These are phyloP conservation scores for Fusarium redolens DNA, from an alignment of 2,329 filamentous ascomycete genomes.

Conservation along the genomic window DNA sequence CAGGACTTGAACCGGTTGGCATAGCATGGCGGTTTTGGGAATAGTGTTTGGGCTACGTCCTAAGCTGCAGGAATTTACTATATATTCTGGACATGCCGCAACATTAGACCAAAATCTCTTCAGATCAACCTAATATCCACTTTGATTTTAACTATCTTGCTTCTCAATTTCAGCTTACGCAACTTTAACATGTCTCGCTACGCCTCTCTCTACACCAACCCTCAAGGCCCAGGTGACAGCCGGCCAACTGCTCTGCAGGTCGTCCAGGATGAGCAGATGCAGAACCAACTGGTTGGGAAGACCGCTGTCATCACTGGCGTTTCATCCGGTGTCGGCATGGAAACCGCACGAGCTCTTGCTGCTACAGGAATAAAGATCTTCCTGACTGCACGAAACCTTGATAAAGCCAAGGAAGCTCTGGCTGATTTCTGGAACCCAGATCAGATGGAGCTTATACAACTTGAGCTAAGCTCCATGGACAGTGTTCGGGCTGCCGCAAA, in stretches of 20 bases:
- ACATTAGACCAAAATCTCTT: neutral
- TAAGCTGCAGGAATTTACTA: neutral
- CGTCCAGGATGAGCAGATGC: slow-evolving; percentile 1
- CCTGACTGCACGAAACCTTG: slow-evolving; percentile 34
- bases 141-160: accelerated
- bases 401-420: slow-evolving; percentile 29
- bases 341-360: slow-evolving; percentile 57
- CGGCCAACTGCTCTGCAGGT: slow-evolving; percentile 5
- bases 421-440: slow-evolving; percentile 16
- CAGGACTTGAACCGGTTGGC: neutral
- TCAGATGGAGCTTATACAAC: slow-evolving; percentile 28
- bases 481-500: slow-evolving; percentile 4
- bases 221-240: slow-evolving; percentile 1
- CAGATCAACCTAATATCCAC: neutral
- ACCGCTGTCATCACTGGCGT: slow-evolving; percentile 35
- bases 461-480: slow-evolving; percentile 40
- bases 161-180: accelerated
- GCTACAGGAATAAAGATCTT: slow-evolving; percentile 49
- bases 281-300: neutral
- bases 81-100: neutral
- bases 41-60: too few species aligned
- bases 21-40: too few species aligned
- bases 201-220: neutral
- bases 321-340: slow-evolving; percentile 57
- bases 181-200: slow-evolving; percentile 4